These are phyloP conservation scores for Globisporangium takayamanum DNA, from an alignment of 352 stramenopile genomes.

Conservation along the genomic window DNA sequence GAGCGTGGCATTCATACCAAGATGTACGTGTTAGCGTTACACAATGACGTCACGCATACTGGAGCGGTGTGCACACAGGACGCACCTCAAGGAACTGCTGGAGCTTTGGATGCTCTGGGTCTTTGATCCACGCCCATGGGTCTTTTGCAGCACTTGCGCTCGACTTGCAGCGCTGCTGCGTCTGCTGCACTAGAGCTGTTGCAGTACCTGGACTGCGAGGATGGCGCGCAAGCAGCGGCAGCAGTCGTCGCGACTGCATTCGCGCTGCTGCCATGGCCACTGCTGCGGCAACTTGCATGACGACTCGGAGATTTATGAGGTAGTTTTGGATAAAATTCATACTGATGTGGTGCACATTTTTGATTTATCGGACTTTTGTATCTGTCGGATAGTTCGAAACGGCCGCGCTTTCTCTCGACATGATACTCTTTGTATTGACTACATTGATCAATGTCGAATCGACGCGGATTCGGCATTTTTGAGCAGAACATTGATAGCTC, in stretches of 20 bases:
- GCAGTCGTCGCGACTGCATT: not conserved
- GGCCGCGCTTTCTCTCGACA: no score
- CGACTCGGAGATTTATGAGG: no score
- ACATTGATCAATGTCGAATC: no score
- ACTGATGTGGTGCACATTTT: no score
- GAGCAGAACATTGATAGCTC: no score
- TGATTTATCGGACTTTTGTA: no score
- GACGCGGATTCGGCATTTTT: no score
- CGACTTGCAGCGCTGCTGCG: no score
- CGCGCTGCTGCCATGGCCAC: not conserved
- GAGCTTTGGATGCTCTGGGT: constrained; percentile 34
- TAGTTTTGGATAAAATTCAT: no score
- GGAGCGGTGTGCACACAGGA: not conserved
- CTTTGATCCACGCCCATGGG: constrained; percentile 43
- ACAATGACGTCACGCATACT: no score
- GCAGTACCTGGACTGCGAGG: not conserved
- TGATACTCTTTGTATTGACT: no score
- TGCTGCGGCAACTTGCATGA: not conserved
- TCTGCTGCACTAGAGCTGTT: not conserved
- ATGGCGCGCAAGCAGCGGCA: not conserved
- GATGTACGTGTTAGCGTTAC: not conserved
- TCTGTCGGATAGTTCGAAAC: no score
- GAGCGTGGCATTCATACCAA: not conserved
- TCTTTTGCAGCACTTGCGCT: not conserved
- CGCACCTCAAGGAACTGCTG: constrained; percentile 59